Evolutionary conservation across 805 yeast species (phyloP), one percentile per base, ranked within the genome.

Genomic region (Starmerella lactis-condensi): DNA sequence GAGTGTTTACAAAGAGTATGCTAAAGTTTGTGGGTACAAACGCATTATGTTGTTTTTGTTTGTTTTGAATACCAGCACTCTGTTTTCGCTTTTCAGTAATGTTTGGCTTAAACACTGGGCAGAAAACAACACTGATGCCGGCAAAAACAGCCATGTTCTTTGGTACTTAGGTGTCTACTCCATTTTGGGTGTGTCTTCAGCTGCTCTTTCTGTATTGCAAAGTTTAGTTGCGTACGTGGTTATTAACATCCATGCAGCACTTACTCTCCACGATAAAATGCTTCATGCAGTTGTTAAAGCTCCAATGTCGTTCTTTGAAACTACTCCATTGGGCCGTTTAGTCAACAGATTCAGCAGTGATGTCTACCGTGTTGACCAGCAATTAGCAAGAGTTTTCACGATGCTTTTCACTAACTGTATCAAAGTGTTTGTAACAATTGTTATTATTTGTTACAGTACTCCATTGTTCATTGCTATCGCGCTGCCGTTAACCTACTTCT

Each of bases 71-170:
- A 28, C 64, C 4, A 63, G 78, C 0, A 75, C 69, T 65, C 49
- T 63, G 8, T 47, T 72, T 30, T 64, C 72, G 35, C 85, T 79
- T 30, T 57, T 58, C 27, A 72, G 82, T 22, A 82, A 74, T 50
- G 67, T 85, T 32, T 89, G 99, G 99, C 67, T 89, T 46, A 89
- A 89, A 53, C 79, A 79, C 53, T 89, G 98, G 98, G 78, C 96
- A 9, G 99, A 89, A 51, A 68, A 75, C 15, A 89, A 85, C 49
- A 64, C 83, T 3, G 56, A 52, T 26, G 50, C 56, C 23, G 85
- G 82, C 17, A 56, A 56, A 34, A 85, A 85, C 50, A 92, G 93
- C 2, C 51, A 70, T 36, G 69, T 76, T n/a, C 58, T 58, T 32
- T 67, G 55, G 46, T 89, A 82, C 45, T 60, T 89, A 42, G 74